Base-by-base conservation (phyloP, 306 rosid genomes). In the Inga oerstediana region DNA sequence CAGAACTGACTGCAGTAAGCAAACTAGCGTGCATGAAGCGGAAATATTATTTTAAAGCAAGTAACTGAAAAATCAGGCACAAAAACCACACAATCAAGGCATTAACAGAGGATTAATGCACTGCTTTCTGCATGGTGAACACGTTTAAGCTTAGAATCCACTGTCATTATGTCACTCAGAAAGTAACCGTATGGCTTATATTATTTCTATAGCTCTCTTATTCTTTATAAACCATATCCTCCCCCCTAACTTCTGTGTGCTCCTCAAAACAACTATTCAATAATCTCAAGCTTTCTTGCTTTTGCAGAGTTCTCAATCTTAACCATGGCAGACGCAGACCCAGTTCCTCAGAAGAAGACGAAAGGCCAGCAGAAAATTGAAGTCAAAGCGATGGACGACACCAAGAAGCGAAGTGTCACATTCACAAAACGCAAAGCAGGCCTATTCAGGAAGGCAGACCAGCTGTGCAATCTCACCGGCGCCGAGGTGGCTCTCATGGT, bases 341-440 rank as follows among this genome's bases (percentile, higher is more conserved):
- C 46, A 8, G 9, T 17, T 35, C 45, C 13, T 3, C 24, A n/a
- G 22, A 67, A 35, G 46, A 67, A 67, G 14, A 41, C 52, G 13
- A 76, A 15, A 8, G 72, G 72, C 1, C 46, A 37, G 46, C 46
- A 7, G 11, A 67, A 35, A 8, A 35, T 67, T 0, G 45, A 35
- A 9, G 7, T 67, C 24, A 34, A 35, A 34, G 4, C 1, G 22
- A 7, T 67, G 45, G 24, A 16, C 0, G n/a, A 67, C 12, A 5
- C 11, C 19, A 67, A 67, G 20, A 7, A 1, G 9, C 72, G 22
- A 4, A 67, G 72, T 35, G 32, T 75, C 32, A 75, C 79, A 17
- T 75, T 75, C 30, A 16, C 79, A 12, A 76, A 76, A 39, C 79
- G 79, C 14, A 17, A 9, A 17, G 11, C 8, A 35, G 79, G 79